phyloP scores from a whole-genome alignment of 2,329 filamentous ascomycete genomes.

The Trichoderma koningii region DNA sequence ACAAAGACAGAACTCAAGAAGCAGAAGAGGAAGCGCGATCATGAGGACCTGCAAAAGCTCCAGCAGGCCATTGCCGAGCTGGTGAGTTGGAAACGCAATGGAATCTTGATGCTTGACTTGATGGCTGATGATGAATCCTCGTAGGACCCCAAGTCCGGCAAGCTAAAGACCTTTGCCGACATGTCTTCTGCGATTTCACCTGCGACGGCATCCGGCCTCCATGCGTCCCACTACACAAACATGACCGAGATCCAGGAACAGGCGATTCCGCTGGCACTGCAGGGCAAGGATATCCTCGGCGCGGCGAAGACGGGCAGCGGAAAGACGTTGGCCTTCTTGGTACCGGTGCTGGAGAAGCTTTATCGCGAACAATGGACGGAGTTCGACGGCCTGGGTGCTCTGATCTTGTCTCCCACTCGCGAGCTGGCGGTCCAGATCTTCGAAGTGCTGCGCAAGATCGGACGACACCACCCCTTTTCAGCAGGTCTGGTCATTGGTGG shows the following conservation, averaged over 20 bases:
- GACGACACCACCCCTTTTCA: constrained; percentile 84
- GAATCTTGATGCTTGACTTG: background rate
- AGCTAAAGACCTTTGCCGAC: constrained; percentile 72
- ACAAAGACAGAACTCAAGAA: constrained; percentile 40
- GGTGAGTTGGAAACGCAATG: constrained; percentile 33
- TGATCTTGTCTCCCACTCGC: constrained; percentile 91
- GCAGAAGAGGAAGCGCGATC: constrained; percentile 44
- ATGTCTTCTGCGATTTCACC: constrained; percentile 73
- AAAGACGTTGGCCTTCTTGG: constrained; percentile 90
- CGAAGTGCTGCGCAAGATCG: constrained; percentile 87
- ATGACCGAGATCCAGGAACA: constrained; percentile 90
- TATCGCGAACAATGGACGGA: constrained; percentile 89
- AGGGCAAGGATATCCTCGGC: constrained; percentile 84
- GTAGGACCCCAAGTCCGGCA: constrained; percentile 61
- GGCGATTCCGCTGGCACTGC: constrained; percentile 84
- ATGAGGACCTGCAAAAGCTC: constrained; percentile 41
- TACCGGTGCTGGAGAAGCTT: constrained; percentile 90
- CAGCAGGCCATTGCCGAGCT: constrained; percentile 40
- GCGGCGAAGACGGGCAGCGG: constrained; percentile 95
- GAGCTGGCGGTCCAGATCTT: constrained; percentile 98
- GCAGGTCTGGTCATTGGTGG: constrained; percentile 93
- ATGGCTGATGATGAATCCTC: background rate
- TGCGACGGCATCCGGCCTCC: constrained; percentile 75
- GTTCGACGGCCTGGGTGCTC: constrained; percentile 84
- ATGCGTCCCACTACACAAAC: constrained; percentile 83